These are phyloP conservation scores for Isabelozyma gotoi DNA, from an alignment of 805 yeast genomes.

Conservation along the genomic window DNA sequence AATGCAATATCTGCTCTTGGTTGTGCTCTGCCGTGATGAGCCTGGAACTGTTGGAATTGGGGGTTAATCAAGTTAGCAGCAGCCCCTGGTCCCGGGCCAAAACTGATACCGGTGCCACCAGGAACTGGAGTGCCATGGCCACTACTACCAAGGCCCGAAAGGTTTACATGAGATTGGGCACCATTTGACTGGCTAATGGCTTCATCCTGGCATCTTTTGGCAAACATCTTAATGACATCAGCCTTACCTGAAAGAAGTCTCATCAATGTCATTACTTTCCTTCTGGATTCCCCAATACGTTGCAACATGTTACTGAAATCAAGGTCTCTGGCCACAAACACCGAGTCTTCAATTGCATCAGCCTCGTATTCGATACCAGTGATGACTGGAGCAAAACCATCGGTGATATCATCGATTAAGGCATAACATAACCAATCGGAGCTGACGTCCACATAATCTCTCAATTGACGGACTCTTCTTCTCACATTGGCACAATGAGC, in stretches of 20 bases:
- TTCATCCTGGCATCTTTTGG: slow-evolving; percentile 88
- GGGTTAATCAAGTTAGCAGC: slow-evolving; percentile 17
- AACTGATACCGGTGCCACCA: slow-evolving; percentile 25
- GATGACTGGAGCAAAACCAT: slow-evolving; percentile 80
- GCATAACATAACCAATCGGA: slow-evolving; percentile 87
- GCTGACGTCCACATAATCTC: slow-evolving; percentile 74
- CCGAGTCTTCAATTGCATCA: slow-evolving; percentile 81
- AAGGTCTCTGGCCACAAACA: slow-evolving; percentile 71
- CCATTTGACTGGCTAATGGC: slow-evolving; percentile 17
- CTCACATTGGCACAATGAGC: slow-evolving; percentile 68
- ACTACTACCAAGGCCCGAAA: slow-evolving; percentile 10
- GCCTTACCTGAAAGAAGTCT: slow-evolving; percentile 90
- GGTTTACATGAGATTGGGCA: slow-evolving; percentile 13
- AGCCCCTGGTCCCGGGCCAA: slow-evolving; percentile 38
- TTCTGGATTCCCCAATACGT: slow-evolving; percentile 84
- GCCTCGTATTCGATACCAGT: slow-evolving; percentile 78
- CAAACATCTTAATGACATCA: slow-evolving; percentile 94
- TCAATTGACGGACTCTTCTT: slow-evolving; percentile 75
- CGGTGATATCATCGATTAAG: slow-evolving; percentile 78
- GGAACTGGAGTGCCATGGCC: slow-evolving; percentile 7
- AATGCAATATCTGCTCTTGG: slow-evolving; percentile 92
- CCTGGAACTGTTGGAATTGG: slow-evolving; percentile 14
- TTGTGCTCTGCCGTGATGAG: slow-evolving; percentile 31
- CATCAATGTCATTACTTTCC: slow-evolving; percentile 90
- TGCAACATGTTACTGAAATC: slow-evolving; percentile 77